These are phyloP conservation scores for Trichoderma sp. DNA, from an alignment of 2,329 filamentous ascomycete species.

Conservation along the genomic window DNA sequence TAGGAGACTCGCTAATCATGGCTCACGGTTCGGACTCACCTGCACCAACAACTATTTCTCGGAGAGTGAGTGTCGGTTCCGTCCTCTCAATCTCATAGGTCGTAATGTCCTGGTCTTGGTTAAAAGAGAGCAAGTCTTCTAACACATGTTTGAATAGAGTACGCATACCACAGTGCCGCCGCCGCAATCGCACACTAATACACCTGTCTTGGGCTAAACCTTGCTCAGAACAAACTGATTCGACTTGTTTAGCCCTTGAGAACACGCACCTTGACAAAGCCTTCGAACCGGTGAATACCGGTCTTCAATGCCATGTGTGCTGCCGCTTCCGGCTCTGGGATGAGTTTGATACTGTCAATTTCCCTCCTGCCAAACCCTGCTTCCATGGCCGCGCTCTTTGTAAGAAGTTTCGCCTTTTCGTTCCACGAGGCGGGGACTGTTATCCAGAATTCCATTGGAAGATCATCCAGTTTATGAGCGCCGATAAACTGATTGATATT, in stretches of 20 bases:
- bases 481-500: neutral
- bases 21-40: neutral
- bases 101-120: neutral
- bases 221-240: neutral
- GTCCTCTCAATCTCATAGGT: neutral
- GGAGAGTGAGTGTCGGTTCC: neutral
- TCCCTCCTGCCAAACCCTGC: neutral
- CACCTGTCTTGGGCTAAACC: neutral
- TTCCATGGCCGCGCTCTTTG: neutral
- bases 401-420: neutral
- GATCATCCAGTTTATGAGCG: neutral
- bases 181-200: neutral
- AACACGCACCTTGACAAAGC: neutral
- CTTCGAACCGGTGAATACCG: neutral
- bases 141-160: accelerated
- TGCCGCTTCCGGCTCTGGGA: neutral
- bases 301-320: neutral
- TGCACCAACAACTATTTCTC: neutral
- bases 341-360: neutral
- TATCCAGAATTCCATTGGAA: neutral
- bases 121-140: neutral
- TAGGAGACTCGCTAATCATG: neutral
- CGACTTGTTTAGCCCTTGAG: neutral
- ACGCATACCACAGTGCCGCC: neutral
- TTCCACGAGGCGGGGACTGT: neutral